Evolutionary conservation across 2,329 filamentous ascomycete genomes (phyloP), one percentile per base, ranked within the genome.

Genomic region (Eurotiales sp.): DNA sequence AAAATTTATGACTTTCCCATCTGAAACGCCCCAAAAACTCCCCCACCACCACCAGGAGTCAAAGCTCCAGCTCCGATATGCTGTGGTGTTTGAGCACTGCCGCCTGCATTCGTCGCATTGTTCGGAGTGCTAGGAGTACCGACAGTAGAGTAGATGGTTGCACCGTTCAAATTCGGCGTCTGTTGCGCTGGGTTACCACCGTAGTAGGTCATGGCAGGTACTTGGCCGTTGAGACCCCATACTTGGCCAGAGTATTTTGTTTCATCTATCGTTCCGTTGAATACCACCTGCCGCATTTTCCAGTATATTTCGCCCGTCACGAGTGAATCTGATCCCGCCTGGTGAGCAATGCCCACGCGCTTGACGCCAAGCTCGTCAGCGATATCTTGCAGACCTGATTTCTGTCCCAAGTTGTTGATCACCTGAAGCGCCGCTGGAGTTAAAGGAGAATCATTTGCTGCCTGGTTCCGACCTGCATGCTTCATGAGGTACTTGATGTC

Each of bases 401-500:
- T 96, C 61, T 89, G 85, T 62, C 93, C 91, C 51, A 96, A 86
- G 59, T 88, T 89, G 58, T 86, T 83, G 55, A 97, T 77, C 52
- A 96, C 87, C 64, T 90, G 87, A 21, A 80, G 77, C 14, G 83
- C 86, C 51, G 77, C 76, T 2, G 81, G 78, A 53, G 88, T 86
- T 49, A 80, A 75, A 42, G 82, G 85, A 8, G 80, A 84, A 60
- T 73, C 74, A 64, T 83, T 86, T 45, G 80, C 79, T 50, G 82
- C 81, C 64, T 87, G 82, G 49, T 86, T 80, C 60, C 82, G 82
- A 58, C 87, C 86, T 23, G 90, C 90, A 63, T 90, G 85, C 67
- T 96, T 95, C 82, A 96, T 92, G 36, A 99, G 81, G 68, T 93
- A 95, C 74, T 99, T 99, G 60, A 99, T 93, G 66, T 99, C 93